A percentile compares a stretch with the other conserved stretches of the same genome.
Conservation (phyloP, 257 asterid species). For the Cordia subcordata region DNA sequence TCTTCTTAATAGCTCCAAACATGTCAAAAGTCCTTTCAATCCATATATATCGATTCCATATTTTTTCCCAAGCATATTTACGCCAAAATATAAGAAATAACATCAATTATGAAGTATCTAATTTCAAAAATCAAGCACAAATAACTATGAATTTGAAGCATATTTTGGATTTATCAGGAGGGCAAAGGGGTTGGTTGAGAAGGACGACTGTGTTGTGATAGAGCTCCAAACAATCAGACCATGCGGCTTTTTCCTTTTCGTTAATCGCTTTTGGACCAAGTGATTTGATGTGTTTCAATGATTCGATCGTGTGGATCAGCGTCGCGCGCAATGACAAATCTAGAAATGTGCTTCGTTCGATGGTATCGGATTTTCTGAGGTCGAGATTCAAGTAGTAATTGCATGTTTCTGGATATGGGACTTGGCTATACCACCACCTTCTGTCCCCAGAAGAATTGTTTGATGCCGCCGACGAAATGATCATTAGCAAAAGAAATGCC, state of each 20-base stretch:
- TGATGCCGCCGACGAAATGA: background rate
- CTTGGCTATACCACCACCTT: background rate
- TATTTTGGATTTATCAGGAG: too few species aligned
- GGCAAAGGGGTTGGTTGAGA: slow-evolving; percentile 49
- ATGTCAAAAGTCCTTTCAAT: too few species aligned
- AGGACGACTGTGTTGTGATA: slow-evolving; percentile 38
- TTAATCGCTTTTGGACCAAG: slow-evolving; percentile 2
- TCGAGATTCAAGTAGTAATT: background rate
- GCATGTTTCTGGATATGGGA: background rate
- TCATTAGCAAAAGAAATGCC: background rate
- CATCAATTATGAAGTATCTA: too few species aligned
- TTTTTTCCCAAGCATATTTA: too few species aligned
- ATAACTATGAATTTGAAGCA: too few species aligned
- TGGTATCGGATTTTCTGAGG: background rate
- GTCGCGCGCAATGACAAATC: background rate
- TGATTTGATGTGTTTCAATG: background rate
- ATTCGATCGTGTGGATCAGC: background rate
- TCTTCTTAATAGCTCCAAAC: too few species aligned
- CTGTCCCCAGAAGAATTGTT: background rate
- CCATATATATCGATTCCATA: too few species aligned
- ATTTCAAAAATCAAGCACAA: too few species aligned
- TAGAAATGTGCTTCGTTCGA: too few species aligned
- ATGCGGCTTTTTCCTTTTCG: slow-evolving; percentile 50
- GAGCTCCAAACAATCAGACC: slow-evolving; percentile 64
- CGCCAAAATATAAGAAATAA: too few species aligned